Evolutionary conservation across 345 rosid species (phyloP), one percentile per base, ranked within the genome.

Genomic region (Ceriops decandra): DNA sequence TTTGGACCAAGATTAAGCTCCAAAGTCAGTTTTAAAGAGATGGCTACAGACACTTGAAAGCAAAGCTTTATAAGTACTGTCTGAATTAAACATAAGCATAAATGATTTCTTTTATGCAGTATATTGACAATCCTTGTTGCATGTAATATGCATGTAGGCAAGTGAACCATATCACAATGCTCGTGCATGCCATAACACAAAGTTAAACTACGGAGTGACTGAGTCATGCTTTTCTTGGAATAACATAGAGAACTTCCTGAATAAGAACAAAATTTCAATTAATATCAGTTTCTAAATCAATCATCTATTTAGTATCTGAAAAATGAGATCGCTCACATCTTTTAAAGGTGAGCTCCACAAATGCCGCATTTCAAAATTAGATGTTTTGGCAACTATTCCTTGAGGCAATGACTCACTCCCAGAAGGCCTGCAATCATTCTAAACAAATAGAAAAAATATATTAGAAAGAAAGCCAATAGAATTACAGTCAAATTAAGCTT

Each of bases 381-480:
- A 85, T 47, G 88, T 85, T 61, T 70, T 67, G 1, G 70, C 76
- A 52, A 90, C 79, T 30, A 90, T 88, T 71, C 90, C 97, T 75
- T 81, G 73, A 1, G 97, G 95, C 72, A 90, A 79, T 35, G 86
- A 57, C 63, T 88, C 90, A 32, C 78, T 81, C 32, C 95, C 92
- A 16, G 74, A 35, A 52, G 89, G 85, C 79, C 73, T 82, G 77
- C 84, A 79, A 51, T 35, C 72, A 74, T 74, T 78, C 96, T 89
- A 65, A 24, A 56, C 28, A 66, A 42, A 68, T 64, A 60, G 35
- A 22, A 71, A 26, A 56, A 19, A 49, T 0, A 56, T 22, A 42
- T 76, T 52, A 59, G 61, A 78, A 35, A 58, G 22, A 54, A 69
- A 42, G 57, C 52, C 10, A 31, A 57, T 21, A 5, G 56, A 66